Evolutionary conservation across 371 early-diverging fungal genomes (phyloP).

Genomic region (Mortierella sp.): DNA sequence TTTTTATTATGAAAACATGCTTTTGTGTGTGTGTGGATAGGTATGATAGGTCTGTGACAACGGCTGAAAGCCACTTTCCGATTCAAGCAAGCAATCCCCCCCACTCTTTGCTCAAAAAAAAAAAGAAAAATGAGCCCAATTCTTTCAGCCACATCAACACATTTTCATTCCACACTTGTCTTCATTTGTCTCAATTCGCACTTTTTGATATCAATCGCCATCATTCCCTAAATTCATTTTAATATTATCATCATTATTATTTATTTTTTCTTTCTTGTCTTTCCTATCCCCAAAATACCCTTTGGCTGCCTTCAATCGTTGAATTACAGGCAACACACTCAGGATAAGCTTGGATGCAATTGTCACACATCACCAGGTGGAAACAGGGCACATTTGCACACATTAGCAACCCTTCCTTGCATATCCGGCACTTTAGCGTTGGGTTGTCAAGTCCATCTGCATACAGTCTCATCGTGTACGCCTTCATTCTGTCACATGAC

Average conservation of each 20-base stretch:
- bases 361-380: slow-evolving; percentile 56
- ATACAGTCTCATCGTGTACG: slow-evolving; percentile 7
- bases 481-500: slow-evolving; percentile 22
- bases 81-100: slow-evolving; percentile 22
- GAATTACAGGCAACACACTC: slow-evolving; percentile 39
- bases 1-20: too few relatives aligned
- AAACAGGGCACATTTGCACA: slow-evolving; percentile 54
- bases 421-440: slow-evolving; percentile 38
- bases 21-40: too few relatives aligned
- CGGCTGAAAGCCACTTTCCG: slow-evolving; percentile 8
- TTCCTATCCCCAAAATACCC: slow-evolving; percentile 39
- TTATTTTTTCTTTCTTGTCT: too few relatives aligned
- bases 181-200: too few relatives aligned
- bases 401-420: slow-evolving; percentile 39
- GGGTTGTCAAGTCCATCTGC: slow-evolving; percentile 32
- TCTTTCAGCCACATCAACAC: too few relatives aligned
- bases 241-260: not conserved
- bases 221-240: not conserved
- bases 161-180: too few relatives aligned
- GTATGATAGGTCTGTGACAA: too few relatives aligned
- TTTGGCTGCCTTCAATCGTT: slow-evolving; percentile 19
- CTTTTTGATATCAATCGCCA: too few relatives aligned
- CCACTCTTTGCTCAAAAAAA: too few relatives aligned
- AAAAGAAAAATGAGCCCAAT: too few relatives aligned
- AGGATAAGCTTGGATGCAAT: slow-evolving; percentile 26